phyloP scores from a whole-genome alignment of 768 basidiomycete genomes.

The Lentinus brumalis region DNA sequence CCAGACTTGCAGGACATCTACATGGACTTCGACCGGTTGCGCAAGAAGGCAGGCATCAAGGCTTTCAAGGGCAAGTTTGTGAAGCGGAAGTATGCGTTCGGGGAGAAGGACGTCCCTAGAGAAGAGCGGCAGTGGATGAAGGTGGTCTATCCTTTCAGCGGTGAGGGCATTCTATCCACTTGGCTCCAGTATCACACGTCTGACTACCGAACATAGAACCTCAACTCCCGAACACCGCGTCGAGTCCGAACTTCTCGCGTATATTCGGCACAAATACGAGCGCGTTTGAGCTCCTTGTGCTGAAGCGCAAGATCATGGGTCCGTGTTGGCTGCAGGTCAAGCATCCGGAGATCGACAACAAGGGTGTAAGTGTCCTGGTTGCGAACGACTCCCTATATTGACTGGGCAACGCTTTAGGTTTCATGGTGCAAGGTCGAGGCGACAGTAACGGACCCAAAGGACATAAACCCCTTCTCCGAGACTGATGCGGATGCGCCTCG shows the following conservation, averaged over 20 bases:
- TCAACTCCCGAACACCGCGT: conserved; percentile 68
- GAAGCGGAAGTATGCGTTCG: conserved; percentile 90
- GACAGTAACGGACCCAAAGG: conserved; percentile 80
- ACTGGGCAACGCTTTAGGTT: conserved; percentile 51
- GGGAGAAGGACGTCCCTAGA: conserved; percentile 76
- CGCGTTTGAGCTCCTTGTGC: conserved; percentile 89
- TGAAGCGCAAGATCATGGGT: conserved; percentile 98
- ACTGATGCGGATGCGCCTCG: conserved; percentile 67
- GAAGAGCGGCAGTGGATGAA: conserved; percentile 89
- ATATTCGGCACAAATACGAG: conserved; percentile 92
- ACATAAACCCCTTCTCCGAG: conserved; percentile 82
- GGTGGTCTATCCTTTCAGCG: conserved; percentile 86
- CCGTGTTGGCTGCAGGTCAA: conserved; percentile 95
- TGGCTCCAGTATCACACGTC: no score
- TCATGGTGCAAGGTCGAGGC: conserved; percentile 98
- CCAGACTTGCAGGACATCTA: conserved; percentile 75
- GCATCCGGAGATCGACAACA: conserved; percentile 70
- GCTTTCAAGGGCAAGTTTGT: conserved; percentile 84
- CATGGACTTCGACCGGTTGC: conserved; percentile 78
- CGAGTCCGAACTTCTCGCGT: conserved; percentile 81
- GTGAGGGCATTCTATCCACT: conserved; percentile 44
- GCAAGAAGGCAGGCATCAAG: conserved; percentile 67
- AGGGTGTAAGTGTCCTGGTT: conserved; percentile 60
- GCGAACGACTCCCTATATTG: neutral
- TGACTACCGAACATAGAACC: conserved; percentile 51